phyloP scores from a whole-genome alignment of 2,329 filamentous ascomycete genomes.

The Mycocentrospora acerina region DNA sequence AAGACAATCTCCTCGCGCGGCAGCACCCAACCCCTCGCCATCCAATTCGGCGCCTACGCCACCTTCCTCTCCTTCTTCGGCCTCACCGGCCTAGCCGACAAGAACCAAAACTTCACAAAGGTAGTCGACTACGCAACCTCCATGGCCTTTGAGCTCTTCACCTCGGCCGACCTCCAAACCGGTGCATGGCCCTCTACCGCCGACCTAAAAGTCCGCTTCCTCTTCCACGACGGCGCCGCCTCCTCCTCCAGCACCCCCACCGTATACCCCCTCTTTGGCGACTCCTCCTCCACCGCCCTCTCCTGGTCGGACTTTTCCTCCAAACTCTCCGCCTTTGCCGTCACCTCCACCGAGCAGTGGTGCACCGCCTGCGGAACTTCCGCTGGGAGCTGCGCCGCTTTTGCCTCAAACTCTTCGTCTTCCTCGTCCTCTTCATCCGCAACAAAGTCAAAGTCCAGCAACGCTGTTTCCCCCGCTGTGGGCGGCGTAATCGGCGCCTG shows the following conservation, averaged over 20 bases:
- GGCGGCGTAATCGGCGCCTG: conserved; percentile 78
- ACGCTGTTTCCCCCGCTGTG: conserved; percentile 67
- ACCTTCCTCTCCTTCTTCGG: conserved; percentile 65
- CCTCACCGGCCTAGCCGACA: conserved; percentile 53
- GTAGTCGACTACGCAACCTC: conserved; percentile 82
- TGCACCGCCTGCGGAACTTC: conserved; percentile 74
- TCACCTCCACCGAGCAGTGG: conserved; percentile 68
- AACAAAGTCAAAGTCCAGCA: too few species aligned
- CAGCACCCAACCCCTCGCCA: conserved; percentile 44
- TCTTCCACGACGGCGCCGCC: conserved; percentile 64
- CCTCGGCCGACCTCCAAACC: conserved; percentile 42
- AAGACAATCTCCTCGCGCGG: conserved; percentile 42
- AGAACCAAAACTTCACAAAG: conserved; percentile 66
- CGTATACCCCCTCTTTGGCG: conserved; percentile 64
- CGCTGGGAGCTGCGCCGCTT: conserved; percentile 64
- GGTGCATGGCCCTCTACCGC: conserved; percentile 45
- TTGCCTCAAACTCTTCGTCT: too few species aligned
- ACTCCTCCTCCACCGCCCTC: conserved; percentile 55
- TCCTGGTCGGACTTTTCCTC: conserved; percentile 69
- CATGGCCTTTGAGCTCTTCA: conserved; percentile 76
- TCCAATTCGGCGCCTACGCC: conserved; percentile 65
- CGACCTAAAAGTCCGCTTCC: conserved; percentile 61
- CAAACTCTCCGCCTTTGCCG: conserved; percentile 65
- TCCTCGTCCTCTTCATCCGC: too few species aligned
- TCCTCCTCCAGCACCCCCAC: conserved; percentile 47